phyloP scores from a whole-genome alignment of 257 asterid species.

The Petunia axillaris region DNA sequence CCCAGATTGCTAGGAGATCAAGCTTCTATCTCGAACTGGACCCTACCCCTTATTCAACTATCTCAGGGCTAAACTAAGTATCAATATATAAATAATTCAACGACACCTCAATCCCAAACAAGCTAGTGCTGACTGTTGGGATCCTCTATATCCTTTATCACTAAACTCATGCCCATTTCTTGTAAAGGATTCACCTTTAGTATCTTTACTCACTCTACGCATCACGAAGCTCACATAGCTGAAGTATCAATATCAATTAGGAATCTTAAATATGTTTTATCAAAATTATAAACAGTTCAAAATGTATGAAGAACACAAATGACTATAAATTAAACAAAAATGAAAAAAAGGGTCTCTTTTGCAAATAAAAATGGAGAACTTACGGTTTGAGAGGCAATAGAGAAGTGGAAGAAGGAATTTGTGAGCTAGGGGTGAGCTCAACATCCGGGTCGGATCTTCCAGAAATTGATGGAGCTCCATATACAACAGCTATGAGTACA shows the following conservation, averaged over 20 bases:
- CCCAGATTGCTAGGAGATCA: too few relatives aligned
- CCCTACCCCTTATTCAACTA: too few relatives aligned
- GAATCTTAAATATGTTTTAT: neutral
- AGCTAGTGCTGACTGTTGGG: neutral
- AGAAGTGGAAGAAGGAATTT: constrained; percentile 23
- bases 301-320: neutral
- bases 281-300: neutral
- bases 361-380: constrained; percentile 33
- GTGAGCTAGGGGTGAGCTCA: constrained; percentile 27
- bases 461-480: constrained; percentile 52
- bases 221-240: too few relatives aligned
- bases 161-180: constrained; percentile 7
- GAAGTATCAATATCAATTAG: too few relatives aligned
- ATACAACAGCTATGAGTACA: constrained; percentile 48
- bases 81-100: constrained; percentile 2
- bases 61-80: too few relatives aligned
- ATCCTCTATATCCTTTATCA: neutral
- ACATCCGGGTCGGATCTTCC: constrained; percentile 43
- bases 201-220: neutral
- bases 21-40: too few relatives aligned
- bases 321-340: neutral
- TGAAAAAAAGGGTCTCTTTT: neutral
- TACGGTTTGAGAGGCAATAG: constrained; percentile 57
- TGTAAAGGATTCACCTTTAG: neutral
- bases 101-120: neutral